Percentiles rank a stretch among this genome's conserved stretches.
phyloP scores from a whole-genome alignment of 2,329 filamentous ascomycete species.

The Seiridium unicorne region DNA sequence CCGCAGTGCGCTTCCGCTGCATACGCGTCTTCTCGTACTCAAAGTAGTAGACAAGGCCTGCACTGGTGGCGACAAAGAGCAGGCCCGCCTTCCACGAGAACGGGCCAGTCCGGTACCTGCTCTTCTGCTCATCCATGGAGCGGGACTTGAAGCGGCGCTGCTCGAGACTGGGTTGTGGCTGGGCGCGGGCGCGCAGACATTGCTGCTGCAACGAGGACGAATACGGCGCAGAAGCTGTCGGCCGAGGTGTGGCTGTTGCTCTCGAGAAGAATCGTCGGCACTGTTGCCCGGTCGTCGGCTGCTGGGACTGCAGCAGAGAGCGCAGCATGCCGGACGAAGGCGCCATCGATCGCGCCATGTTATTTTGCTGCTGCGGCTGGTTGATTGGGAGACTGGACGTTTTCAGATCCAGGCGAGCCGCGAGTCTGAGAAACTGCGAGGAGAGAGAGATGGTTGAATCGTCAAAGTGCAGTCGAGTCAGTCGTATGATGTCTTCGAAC shows the following conservation, averaged over 20 bases:
- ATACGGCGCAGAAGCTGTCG: not conserved
- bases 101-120: constrained; percentile 61
- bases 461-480: not conserved
- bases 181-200: not conserved
- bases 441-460: not conserved
- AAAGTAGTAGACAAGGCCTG: constrained; percentile 83
- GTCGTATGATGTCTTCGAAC: constrained; percentile 3
- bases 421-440: not conserved
- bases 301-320: constrained; percentile 16
- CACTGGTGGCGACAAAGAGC: constrained; percentile 79
- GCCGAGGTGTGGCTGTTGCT: not conserved
- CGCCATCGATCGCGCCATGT: constrained; percentile 9
- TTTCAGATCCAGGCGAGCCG: not conserved
- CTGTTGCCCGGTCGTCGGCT: constrained; percentile 3
- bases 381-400: not conserved
- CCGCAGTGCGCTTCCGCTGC: constrained; percentile 83
- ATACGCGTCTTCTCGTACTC: constrained; percentile 89
- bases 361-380: not conserved
- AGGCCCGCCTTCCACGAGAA: constrained; percentile 91
- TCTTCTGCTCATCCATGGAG: constrained; percentile 59
- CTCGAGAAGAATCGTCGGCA: constrained; percentile 18
- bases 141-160: constrained; percentile 43
- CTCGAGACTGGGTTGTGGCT: constrained; percentile 17
- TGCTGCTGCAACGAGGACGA: constrained; percentile 1
- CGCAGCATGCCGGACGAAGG: constrained; percentile 12